These are phyloP conservation scores for Pichia occidentalis DNA, from an alignment of 805 yeast species.

Conservation along the genomic window DNA sequence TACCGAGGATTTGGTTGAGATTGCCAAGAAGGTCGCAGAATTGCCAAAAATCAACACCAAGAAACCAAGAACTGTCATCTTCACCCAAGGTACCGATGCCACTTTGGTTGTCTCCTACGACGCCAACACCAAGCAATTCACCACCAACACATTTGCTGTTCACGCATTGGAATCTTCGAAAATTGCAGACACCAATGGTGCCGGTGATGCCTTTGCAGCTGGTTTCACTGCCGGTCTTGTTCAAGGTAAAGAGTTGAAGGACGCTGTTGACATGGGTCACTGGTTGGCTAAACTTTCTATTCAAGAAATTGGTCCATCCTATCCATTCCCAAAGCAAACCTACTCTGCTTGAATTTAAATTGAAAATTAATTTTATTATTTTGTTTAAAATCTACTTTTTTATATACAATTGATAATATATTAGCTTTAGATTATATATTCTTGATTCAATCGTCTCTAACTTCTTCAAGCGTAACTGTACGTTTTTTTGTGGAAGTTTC, in stretches of 20 bases:
- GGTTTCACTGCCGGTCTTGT: conserved; percentile 90
- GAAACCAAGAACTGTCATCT: conserved; percentile 77
- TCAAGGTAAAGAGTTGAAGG: conserved; percentile 53
- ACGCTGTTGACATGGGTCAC: conserved; percentile 77
- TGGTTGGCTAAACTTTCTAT: conserved; percentile 92
- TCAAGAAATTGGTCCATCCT: conserved; percentile 92
- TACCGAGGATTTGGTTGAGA: conserved; percentile 56
- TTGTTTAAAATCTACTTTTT: not conserved
- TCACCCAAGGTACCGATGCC: conserved; percentile 94
- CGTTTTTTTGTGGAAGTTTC: conserved; percentile 16
- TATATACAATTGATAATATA: not conserved
- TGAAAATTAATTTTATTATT: conserved; percentile 2
- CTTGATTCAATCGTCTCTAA: conserved; percentile 9
- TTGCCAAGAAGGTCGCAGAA: conserved; percentile 78
- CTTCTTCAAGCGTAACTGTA: conserved; percentile 24
- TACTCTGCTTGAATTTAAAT: conserved; percentile 68
- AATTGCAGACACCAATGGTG: conserved; percentile 94
- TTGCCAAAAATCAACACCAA: conserved; percentile 65
- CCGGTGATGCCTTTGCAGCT: conserved; percentile 97
- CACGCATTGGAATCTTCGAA: conserved; percentile 59
- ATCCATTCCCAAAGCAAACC: conserved; percentile 69
- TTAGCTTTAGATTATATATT: not conserved
- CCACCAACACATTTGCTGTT: conserved; percentile 54
- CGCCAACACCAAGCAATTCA: conserved; percentile 38
- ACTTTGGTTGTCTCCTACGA: conserved; percentile 70